Evolutionary conservation across 1,284 basidiomycete genomes (phyloP), one percentile per base, ranked within the genome.

Genomic region (Malassezia obtusa): DNA sequence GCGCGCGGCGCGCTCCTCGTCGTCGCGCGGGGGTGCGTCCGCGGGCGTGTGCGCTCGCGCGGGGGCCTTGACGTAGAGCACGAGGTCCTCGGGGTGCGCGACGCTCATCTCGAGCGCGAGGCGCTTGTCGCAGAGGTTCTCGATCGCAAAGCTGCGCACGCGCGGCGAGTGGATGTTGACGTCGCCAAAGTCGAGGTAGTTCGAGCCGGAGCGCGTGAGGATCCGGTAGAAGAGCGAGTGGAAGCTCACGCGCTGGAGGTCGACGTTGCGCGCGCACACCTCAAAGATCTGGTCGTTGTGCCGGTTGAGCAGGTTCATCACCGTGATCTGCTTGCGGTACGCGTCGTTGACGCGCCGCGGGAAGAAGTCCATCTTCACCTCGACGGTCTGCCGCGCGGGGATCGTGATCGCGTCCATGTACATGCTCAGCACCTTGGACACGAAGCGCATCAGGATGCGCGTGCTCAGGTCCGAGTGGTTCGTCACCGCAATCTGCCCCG

Each of bases 161-260:
- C 76, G 67, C 14, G 75, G 68, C 31, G 76, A 75, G 64, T 77
- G 77, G 71, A 79, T 76, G 49, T 78, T 74, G 40, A 78, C 78
- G 25, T 76, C 76, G 31, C 77, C 77, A 62, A 79, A 79, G 53
- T 79, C 78, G 49, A 78, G 61, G 53, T 77, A 78, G 66, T 79
- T 79, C 50, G 75, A 73, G 8, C 78, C 78, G 14, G 75, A 74
- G 1, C 77, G 76, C 11, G 78, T 79, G 40, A 78, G 70, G 51
- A 79, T 77, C n/a, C 76, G 75, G 63, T 79, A 79, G 37, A 79
- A 75, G 53, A 78, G 75, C 24, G 77, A 78, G 58, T 79, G 78
- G 46, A 79, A 75, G 26, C 77, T 77, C 53, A 79, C 74, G 37
- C 78, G 76, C 64, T 78, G 76, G 45, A 76, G 67, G 59, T 79